Conservation (phyloP, 108 stramenopile species). For the Conticribra weissflogii region DNA sequence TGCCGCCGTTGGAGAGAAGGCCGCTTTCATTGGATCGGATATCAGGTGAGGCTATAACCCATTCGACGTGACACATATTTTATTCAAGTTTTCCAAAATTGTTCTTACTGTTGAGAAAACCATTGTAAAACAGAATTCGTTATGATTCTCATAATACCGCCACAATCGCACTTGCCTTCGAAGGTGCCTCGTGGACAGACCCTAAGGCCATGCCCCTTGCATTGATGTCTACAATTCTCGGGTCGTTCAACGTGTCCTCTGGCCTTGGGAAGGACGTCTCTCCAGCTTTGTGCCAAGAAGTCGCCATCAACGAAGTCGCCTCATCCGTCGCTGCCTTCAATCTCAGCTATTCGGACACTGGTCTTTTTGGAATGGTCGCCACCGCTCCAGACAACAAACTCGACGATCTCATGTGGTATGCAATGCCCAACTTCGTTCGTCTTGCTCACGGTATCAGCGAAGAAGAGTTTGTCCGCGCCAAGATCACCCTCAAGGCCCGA, state of each 20-base stretch:
- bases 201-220: constrained; percentile 96
- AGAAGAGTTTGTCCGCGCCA: constrained; percentile 94
- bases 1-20: constrained; percentile 77
- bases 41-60: constrained; percentile 68
- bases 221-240: constrained; percentile 96
- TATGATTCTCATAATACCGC: constrained; percentile 90
- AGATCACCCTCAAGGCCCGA: constrained; percentile 94
- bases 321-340: constrained; percentile 95
- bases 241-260: constrained; percentile 89
- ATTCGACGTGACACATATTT: too few relatives aligned
- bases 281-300: constrained; percentile 89
- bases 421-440: constrained; percentile 92
- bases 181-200: constrained; percentile 95
- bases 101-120: too few relatives aligned
- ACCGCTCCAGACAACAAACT: constrained; percentile 93
- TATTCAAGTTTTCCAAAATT: too few relatives aligned
- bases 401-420: constrained; percentile 91
- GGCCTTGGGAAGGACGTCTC: constrained; percentile 91
- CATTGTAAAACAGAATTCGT: constrained; percentile 55
- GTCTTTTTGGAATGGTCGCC: constrained; percentile 96
- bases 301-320: constrained; percentile 87
- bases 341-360: constrained; percentile 98
- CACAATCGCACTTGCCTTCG: constrained; percentile 95
- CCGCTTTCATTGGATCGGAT: constrained; percentile 95
- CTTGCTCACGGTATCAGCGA: constrained; percentile 90